A percentile compares a stretch with the other conserved stretches of the same genome.
These are phyloP conservation scores for Malus hybrid DNA, from an alignment of 331 rosid species.

Conservation along the genomic window DNA sequence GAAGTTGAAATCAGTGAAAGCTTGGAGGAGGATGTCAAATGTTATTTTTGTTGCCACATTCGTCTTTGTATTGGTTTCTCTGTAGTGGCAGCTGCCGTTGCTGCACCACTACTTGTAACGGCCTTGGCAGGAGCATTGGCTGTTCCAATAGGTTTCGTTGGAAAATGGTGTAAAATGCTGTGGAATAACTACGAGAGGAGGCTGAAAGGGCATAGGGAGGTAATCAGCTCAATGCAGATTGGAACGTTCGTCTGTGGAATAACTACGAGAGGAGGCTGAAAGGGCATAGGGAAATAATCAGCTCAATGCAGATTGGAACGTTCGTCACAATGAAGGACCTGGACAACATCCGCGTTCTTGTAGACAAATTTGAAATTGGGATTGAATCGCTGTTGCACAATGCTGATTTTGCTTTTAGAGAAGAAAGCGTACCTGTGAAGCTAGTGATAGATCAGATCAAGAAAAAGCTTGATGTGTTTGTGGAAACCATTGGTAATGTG, in stretches of 20 bases:
- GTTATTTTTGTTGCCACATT: constrained; percentile 57
- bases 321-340: constrained; percentile 40
- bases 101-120: constrained; percentile 70
- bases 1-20: constrained; percentile 55
- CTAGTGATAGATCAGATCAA: constrained; percentile 66
- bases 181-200: constrained; percentile 37
- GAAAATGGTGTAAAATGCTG: constrained; percentile 74
- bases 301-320: too few species aligned
- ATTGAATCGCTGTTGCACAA: too few species aligned
- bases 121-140: constrained; percentile 47
- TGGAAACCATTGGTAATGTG: constrained; percentile 46
- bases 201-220: constrained; percentile 39
- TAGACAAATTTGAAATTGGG: constrained; percentile 38
- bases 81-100: constrained; percentile 77
- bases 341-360: constrained; percentile 41
- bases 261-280: too few species aligned
- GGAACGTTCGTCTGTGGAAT: constrained; percentile 11
- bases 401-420: constrained; percentile 57
- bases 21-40: constrained; percentile 52
- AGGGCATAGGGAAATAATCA: too few species aligned
- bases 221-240: constrained; percentile 56
- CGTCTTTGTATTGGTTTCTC: constrained; percentile 65
- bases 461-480: constrained; percentile 53
- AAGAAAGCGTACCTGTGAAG: constrained; percentile 47
- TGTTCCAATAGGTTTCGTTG: constrained; percentile 67